These are phyloP conservation scores for Pythium plurisporium DNA, from an alignment of 352 stramenopile genomes.

Conservation along the genomic window DNA sequence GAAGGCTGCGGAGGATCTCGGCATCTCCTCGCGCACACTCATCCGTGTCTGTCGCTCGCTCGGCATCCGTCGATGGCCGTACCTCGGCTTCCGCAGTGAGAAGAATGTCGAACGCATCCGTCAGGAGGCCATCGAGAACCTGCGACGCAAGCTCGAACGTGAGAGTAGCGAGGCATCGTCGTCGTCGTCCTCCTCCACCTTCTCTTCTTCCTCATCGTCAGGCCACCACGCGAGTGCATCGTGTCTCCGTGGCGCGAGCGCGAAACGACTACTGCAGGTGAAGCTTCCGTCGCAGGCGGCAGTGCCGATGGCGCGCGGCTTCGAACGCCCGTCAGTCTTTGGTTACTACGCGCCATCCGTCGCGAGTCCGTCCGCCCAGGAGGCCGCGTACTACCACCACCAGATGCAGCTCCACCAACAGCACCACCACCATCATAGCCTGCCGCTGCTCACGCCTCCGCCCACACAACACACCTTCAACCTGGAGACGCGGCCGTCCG, in stretches of 20 bases:
- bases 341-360: slow-evolving; percentile 3
- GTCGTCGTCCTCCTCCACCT: background rate
- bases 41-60: slow-evolving; percentile 74
- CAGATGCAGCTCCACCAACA: slow-evolving; percentile 41
- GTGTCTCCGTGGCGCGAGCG: slow-evolving; percentile 58
- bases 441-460: slow-evolving; percentile 38
- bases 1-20: slow-evolving; percentile 67
- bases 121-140: slow-evolving; percentile 69
- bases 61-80: slow-evolving; percentile 71
- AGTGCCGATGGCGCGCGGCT: background rate
- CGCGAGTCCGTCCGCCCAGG: background rate
- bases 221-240: slow-evolving; percentile 35
- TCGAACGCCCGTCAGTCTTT: slow-evolving; percentile 1
- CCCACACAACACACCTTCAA: slow-evolving; percentile 38
- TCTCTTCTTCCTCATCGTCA: background rate
- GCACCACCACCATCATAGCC: background rate
- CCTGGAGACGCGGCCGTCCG: slow-evolving; percentile 31
- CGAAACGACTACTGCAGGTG: slow-evolving; percentile 67
- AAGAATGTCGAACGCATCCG: slow-evolving; percentile 78
- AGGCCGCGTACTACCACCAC: slow-evolving; percentile 13
- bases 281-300: slow-evolving; percentile 29
- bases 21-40: slow-evolving; percentile 73
- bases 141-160: slow-evolving; percentile 66
- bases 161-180: slow-evolving; percentile 22
- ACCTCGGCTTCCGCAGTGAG: slow-evolving; percentile 75